Conservation (phyloP, 495 filamentous ascomycete genomes). For the Diplogelasinospora grovesii region DNA sequence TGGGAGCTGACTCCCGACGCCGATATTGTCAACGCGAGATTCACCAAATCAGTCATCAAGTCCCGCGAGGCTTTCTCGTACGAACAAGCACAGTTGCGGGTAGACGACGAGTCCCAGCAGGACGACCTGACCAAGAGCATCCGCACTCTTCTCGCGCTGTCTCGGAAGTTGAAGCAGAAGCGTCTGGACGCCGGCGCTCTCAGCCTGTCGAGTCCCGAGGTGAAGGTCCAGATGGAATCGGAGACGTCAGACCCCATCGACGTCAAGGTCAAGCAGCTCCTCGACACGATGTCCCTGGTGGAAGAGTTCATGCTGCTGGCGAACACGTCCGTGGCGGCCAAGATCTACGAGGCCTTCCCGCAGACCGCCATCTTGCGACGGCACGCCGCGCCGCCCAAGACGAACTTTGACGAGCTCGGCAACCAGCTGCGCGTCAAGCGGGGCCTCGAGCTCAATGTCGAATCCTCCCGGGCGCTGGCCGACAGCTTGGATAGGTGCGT, state of each 20-base stretch:
- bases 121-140: conserved; percentile 89
- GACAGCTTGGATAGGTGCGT: conserved; percentile 82
- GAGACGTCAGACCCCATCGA: conserved; percentile 95
- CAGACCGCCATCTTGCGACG: conserved; percentile 91
- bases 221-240: conserved; percentile 85
- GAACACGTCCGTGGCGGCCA: conserved; percentile 86
- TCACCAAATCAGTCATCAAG: conserved; percentile 95
- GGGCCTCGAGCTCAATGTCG: conserved; percentile 67
- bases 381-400: conserved; percentile 84
- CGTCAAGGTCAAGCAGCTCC: conserved; percentile 84
- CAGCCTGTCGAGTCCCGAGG: conserved; percentile 91
- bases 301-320: conserved; percentile 99
- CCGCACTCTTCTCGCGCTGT: conserved; percentile 78
- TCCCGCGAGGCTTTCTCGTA: conserved; percentile 98
- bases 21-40: conserved; percentile 71
- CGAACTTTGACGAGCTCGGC: conserved; percentile 90
- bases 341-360: conserved; percentile 82
- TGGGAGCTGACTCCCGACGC: conserved; percentile 89
- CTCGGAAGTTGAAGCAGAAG: conserved; percentile 90
- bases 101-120: conserved; percentile 77
- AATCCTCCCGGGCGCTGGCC: conserved; percentile 83
- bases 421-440: conserved; percentile 83
- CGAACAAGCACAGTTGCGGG: conserved; percentile 86
- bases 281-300: conserved; percentile 96
- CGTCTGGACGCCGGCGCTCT: conserved; percentile 93